A percentile compares a stretch with the other conserved stretches of the same genome.
phyloP scores from a whole-genome alignment of 495 filamentous ascomycete genomes.

The Penicillium turbatum region DNA sequence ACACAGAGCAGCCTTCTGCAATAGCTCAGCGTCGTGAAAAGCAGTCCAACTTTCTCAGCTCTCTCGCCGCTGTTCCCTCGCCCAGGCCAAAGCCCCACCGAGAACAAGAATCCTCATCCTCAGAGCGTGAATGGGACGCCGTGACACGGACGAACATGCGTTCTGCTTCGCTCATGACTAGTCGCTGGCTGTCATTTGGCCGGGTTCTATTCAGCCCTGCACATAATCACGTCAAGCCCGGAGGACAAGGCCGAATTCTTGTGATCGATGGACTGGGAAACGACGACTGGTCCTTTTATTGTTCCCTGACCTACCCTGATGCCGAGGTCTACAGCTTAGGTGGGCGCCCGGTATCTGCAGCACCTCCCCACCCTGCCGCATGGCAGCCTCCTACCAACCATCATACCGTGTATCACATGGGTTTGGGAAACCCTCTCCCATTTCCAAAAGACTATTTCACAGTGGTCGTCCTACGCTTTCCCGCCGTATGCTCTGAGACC shows the following conservation, averaged over 20 bases:
- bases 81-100: slow-evolving; percentile 31
- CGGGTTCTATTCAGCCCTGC: slow-evolving; percentile 92
- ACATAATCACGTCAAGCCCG: slow-evolving; percentile 69
- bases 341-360: slow-evolving; percentile 30
- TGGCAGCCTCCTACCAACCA: slow-evolving; percentile 73
- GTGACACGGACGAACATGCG: slow-evolving; percentile 76
- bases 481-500: slow-evolving; percentile 63
- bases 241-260: slow-evolving; percentile 59
- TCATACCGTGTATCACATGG: slow-evolving; percentile 71
- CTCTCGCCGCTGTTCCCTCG: slow-evolving; percentile 25
- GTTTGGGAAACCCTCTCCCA: slow-evolving; percentile 67
- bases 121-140: slow-evolving; percentile 56
- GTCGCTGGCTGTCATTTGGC: slow-evolving; percentile 90
- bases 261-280: slow-evolving; percentile 89
- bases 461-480: slow-evolving; percentile 84
- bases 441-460: slow-evolving; percentile 85
- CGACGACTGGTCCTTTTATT: slow-evolving; percentile 98
- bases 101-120: slow-evolving; percentile 44
- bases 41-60: slow-evolving; percentile 30
- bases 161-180: slow-evolving; percentile 72
- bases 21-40: slow-evolving; percentile 18
- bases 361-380: slow-evolving; percentile 36
- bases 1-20: slow-evolving; percentile 5
- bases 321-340: slow-evolving; percentile 76
- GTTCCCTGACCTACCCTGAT: slow-evolving; percentile 81